Evolutionary conservation across 257 asterid genomes (phyloP), one percentile per base, ranked within the genome.

Genomic region (Nemophila menziesii): DNA sequence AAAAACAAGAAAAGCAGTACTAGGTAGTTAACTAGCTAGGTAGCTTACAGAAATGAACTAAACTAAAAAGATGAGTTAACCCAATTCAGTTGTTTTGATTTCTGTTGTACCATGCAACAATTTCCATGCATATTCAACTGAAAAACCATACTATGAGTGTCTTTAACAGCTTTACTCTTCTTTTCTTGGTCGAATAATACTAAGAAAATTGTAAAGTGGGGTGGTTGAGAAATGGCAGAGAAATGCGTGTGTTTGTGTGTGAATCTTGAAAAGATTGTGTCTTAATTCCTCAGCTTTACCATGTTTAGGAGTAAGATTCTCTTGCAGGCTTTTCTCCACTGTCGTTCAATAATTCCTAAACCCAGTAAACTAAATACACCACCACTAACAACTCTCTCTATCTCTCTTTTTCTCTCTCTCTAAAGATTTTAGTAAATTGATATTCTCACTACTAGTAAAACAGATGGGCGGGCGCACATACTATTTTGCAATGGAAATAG

Each of bases 291-390:
- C 40, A 56, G 72, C 38, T 37, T 75, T 71, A 57, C 77, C 59
- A 62, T 68, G 69, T 75, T 65, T 71, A 62, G 72, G 33, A 36
- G 51, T 51, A 54, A 63, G 76, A 72, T 66, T 65, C 67, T 58
- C 65, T 36, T 39, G 62, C 76, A 69, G 70, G 51, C 52, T 57
- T 69, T 29, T 46, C 41, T 24, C 44, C 44, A 45, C 59, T 44
- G 51, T 16, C 44, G 18, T 68, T 59, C 62, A 45, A 37, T 56
- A 56, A 23, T 69, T 55, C 65, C 73, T 51, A 57, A 54, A 65
- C 42, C 12, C 24, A 54, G 66, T 16, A 55, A 41, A 41, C 20
- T 17, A 12, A 10, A 16, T 16, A 57, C 18, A 20, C 39, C 8
- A 21, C 48, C n/a, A n/a, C 34, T 56, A 39, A 57, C 50, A 16